phyloP scores from a whole-genome alignment of 805 yeast species.

The Pichia rugopelliculosa region DNA sequence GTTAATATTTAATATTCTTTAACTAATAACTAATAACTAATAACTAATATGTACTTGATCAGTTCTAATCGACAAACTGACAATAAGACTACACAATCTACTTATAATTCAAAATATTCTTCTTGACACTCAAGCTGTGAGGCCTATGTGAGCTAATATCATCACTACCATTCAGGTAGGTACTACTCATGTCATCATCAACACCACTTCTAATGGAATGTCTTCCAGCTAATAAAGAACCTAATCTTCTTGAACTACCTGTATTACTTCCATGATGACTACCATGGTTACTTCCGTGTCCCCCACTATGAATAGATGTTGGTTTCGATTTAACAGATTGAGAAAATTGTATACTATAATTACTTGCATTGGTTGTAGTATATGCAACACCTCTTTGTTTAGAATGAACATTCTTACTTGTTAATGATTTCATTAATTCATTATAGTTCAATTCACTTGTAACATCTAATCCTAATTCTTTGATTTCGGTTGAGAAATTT shows the following conservation, averaged over 20 bases:
- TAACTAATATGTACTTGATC: too few species aligned
- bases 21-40: too few species aligned
- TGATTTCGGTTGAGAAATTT: slow-evolving; percentile 65
- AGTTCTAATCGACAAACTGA: too few species aligned
- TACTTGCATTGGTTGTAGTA: background rate
- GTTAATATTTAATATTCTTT: too few species aligned
- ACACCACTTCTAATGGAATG: background rate
- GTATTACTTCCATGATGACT: slow-evolving; percentile 2
- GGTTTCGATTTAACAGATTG: background rate
- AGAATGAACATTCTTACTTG: slow-evolving; percentile 14
- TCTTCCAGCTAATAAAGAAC: background rate
- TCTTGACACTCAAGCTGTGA: background rate
- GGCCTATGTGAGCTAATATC: background rate
- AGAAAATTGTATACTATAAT: background rate
- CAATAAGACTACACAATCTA: background rate
- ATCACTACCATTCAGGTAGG: background rate
- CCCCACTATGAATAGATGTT: background rate
- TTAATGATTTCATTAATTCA: slow-evolving; percentile 14
- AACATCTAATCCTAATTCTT: slow-evolving; percentile 29
- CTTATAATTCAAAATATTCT: slow-evolving; percentile 6
- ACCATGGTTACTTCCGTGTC: slow-evolving; percentile 1
- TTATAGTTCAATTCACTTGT: slow-evolving; percentile 15
- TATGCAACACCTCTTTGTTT: slow-evolving; percentile 8
- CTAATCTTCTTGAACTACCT: background rate
- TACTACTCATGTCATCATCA: background rate